Base-by-base conservation (phyloP, 805 yeast genomes). In the Candida orba region DNA sequence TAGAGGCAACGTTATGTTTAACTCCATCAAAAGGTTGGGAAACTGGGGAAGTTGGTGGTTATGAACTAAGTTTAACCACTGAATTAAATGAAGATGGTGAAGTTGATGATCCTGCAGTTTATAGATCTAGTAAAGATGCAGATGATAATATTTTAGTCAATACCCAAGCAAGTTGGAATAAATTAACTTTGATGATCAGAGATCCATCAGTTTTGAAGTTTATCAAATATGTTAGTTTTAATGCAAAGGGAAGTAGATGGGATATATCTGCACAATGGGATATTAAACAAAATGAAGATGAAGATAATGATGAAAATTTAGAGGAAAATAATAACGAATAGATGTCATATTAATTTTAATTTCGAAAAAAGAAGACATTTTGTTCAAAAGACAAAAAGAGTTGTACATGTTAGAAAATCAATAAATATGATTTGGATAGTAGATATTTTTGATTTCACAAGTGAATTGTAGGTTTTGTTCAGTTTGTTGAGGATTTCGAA, bases 221-320 rank as follows among this genome's bases (percentile, higher is more conserved):
- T 63, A 80, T 93, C 53, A 93, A 93, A 61, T 93, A 93, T 55
- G 91, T 91, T 17, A 85, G 96, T 57, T 78, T 77, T 62, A 78
- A 78, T 49, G 96, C 98, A 6, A 79, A 80, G 47, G 95, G 97
- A 1, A 81, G 93, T 34, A 73, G 99, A 59, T 93, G 96, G 96
- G 99, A 93, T 59, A 68, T 93, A 34, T 71, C 72, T 30, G 78
- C 83, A 44, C 84, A 82, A 55, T 91, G 95, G 93, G 80, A 78
- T 52, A 82, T 86, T 25, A 75, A 70, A 48, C 68, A 67, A 24
- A 69, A 58, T 5, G 79, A 63, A 6, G 71, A 65, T 3, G 73
- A 65, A 0, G 75, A 66, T 3, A 70, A 63, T 2, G 66, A 59
- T 4, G 51, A 52, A 14, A 20, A 20, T 20, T 5, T 5, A 20